Evolutionary conservation across 371 early-diverging fungal genomes (phyloP), one percentile per base, ranked within the genome.

Genomic region (Mucor piriformis): DNA sequence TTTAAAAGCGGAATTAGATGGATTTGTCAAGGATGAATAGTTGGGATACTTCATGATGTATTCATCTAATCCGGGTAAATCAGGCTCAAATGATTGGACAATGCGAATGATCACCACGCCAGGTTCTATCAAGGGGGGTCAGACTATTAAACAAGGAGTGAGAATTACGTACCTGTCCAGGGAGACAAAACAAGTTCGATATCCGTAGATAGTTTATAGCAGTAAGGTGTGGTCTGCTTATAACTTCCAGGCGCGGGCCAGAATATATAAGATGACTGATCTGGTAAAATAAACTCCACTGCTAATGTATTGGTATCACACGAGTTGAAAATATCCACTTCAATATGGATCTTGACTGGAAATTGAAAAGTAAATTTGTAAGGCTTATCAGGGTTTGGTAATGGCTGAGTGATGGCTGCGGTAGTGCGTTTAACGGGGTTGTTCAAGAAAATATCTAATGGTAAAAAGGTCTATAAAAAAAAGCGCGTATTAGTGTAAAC

Each of bases 1-100:
- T n/a, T 47, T 33, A 2, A 55, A 24, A 12, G 33, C 38, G 2
- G 50, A 23, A 15, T 21, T 50, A 7, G 23, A 13, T 4, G 56
- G 40, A 18, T 56, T 49, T 11, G 21, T 51, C 12, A 33, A 32
- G 1, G 59, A 50, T 6, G 57, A 29, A 29, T 52, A 61, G 48
- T 70, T 67, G 10, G 72, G 72, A 29, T 72, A 70, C 13, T 57
- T 66, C 61, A 82, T 64, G 2, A 82, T 79, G 27, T 70, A 73
- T n/a, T 65, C 59, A 54, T 82, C 82, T 13, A 79, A 49, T 11
- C 69, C 72, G 25, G 76, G 66, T 47, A 79, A 61, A 61, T 82
- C 82, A 2, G 76, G 71, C 20, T 76, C 76, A 67, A 79, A 82
- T 3, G 77, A 72, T 16, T 73, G 65, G 35, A 77, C 74, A 35